These are phyloP conservation scores for Vitis amurensis DNA, from an alignment of 164 flowering plant species.

Conservation along the genomic window DNA sequence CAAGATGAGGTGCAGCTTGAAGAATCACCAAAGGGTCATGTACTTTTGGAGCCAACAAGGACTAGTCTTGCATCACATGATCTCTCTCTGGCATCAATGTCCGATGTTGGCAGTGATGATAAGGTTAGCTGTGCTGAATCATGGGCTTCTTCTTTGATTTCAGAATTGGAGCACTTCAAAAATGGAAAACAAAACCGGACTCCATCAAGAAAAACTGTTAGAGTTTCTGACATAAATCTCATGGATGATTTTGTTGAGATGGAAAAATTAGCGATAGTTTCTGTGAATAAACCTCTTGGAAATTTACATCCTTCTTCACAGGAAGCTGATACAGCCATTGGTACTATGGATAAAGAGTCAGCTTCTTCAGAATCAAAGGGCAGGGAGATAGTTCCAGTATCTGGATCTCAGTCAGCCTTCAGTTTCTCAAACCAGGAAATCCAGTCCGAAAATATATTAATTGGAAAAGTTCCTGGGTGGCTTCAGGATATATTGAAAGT, in stretches of 20 bases:
- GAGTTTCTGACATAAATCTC: constrained; percentile 33
- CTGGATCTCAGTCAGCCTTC: constrained; percentile 10
- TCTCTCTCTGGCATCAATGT: constrained; percentile 28
- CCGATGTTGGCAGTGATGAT: constrained; percentile 54
- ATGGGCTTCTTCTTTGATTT: constrained; percentile 48
- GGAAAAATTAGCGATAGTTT: constrained; percentile 55
- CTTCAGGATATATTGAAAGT: constrained; percentile 25
- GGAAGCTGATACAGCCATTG: constrained; percentile 14
- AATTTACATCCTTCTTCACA: constrained; percentile 19
- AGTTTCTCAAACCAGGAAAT: constrained; percentile 8
- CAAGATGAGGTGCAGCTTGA: constrained; percentile 31
- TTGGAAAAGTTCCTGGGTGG: constrained; percentile 22
- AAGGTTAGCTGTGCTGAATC: constrained; percentile 53
- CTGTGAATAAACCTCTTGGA: constrained; percentile 28
- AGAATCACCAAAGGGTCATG: constrained; percentile 23
- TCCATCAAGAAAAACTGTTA: constrained; percentile 10
- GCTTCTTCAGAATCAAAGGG: constrained; percentile 10
- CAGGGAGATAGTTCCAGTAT: constrained; percentile 13
- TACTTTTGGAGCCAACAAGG: constrained; percentile 13
- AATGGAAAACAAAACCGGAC: constrained; percentile 25
- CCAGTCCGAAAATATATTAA: not conserved
- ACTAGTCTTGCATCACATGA: constrained; percentile 17
- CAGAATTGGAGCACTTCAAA: constrained; percentile 48
- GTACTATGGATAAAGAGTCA: constrained; percentile 10
- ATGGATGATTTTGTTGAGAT: constrained; percentile 79